A percentile compares a stretch with the other conserved stretches of the same genome.
Conservation (phyloP, 495 filamentous ascomycete species). For the Mytilinidion resinicola region DNA sequence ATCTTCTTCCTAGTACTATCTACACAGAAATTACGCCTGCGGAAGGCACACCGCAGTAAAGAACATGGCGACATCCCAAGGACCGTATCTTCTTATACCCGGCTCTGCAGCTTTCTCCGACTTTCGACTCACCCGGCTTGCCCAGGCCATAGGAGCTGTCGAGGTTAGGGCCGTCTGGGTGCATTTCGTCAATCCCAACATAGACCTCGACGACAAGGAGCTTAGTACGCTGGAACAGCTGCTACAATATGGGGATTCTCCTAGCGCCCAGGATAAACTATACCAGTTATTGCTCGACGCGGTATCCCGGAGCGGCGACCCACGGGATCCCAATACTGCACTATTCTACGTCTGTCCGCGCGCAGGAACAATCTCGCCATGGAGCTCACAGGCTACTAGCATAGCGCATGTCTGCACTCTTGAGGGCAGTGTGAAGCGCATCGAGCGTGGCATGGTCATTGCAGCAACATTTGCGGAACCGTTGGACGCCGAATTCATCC, state of each 20-base stretch:
- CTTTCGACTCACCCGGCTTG: slow-evolving; percentile 36
- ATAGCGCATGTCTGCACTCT: slow-evolving; percentile 91
- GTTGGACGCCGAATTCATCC: slow-evolving; percentile 44
- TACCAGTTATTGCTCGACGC: slow-evolving; percentile 33
- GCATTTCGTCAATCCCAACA: slow-evolving; percentile 50
- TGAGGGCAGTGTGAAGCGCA: slow-evolving; percentile 62
- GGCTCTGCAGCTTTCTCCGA: slow-evolving; percentile 37
- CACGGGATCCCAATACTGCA: slow-evolving; percentile 36
- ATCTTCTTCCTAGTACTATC: too few relatives aligned
- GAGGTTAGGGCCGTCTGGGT: slow-evolving; percentile 58
- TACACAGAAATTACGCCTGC: too few relatives aligned
- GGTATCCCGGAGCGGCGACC: slow-evolving; percentile 34
- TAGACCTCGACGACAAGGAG: slow-evolving; percentile 33
- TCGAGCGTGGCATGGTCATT: slow-evolving; percentile 78
- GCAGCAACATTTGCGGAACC: slow-evolving; percentile 53
- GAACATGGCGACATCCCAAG: slow-evolving; percentile 12
- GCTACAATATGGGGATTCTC: slow-evolving; percentile 56
- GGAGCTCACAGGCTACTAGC: slow-evolving; percentile 92
- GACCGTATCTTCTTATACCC: slow-evolving; percentile 28
- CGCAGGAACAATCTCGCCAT: slow-evolving; percentile 81
- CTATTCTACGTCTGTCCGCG: slow-evolving; percentile 70
- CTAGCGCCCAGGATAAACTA: slow-evolving; percentile 35
- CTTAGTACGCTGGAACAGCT: slow-evolving; percentile 51
- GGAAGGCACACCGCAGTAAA: not conserved
- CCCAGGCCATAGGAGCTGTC: slow-evolving; percentile 43